Base-by-base conservation (phyloP, 1,284 basidiomycete genomes). In the Caloboletus inedulis region DNA sequence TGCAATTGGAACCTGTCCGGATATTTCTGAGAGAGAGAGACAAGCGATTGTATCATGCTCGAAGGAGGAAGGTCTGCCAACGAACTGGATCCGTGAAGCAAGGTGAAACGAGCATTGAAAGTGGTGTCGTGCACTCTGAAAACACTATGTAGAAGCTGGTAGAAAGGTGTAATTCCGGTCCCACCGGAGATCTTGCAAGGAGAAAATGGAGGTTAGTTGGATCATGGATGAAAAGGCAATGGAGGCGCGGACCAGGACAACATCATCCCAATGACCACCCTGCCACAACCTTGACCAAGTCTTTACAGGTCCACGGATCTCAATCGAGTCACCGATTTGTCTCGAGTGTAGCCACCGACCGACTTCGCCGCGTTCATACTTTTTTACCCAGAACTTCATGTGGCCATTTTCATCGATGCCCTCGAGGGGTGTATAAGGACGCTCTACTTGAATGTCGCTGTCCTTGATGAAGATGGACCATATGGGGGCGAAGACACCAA, bases 361-460 rank as follows among this genome's bases (percentile, higher is more conserved):
- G 31, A 92, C 86, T 71, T 94, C 91, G 33, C 91, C 91, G 49
- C 79, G 79, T 0, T 80, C 77, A 60, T 93, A 94, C 57, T 75
- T 81, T 71, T 90, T 90, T 33, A 93, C 77, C 87, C 89, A 91
- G 44, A 91, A 79, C 41, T 72, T 71, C 76, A 90, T 83, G 46
- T 74, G 71, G 2, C 87, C 83, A 33, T 82, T 65, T 54, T 75
- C 67, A 51, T 87, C 83, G 21, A 90, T 72, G 13, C 88, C 85
- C 58, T 83, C 76, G 37, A 91, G 69, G 1, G 90, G 89, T 5
- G 91, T 94, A 64, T 91, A 94, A 4, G 89, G 83, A 46, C 91
- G 72, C 64, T 94, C 90, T n/a, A 93, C 88, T 68, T 93, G 91
- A 19, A 94, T 88, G 59, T 91, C 90, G 56, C 87, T 86, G 62